A percentile compares a stretch with the other conserved stretches of the same genome.
Conservation (phyloP, 805 yeast genomes). For the Metschnikowia lachancei region DNA sequence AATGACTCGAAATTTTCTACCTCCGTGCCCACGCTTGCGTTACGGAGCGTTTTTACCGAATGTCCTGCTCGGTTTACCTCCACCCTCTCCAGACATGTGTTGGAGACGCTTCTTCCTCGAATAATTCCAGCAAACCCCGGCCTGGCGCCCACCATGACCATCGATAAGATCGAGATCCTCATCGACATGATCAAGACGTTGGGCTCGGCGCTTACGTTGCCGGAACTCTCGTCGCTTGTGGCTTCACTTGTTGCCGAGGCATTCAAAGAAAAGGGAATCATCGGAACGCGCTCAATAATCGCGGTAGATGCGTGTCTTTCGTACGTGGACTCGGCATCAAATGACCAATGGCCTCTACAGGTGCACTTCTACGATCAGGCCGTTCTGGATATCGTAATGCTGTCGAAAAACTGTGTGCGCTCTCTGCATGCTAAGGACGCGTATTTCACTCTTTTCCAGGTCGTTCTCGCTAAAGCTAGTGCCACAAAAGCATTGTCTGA, state of each 20-base stretch:
- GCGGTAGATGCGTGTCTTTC: constrained; percentile 37
- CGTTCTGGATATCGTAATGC: constrained; percentile 4
- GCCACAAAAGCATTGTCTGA: constrained; percentile 5
- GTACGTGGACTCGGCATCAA: constrained; percentile 8
- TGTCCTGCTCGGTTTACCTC: constrained; percentile 27
- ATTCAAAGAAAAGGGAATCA: constrained; percentile 41
- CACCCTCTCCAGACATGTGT: constrained; percentile 28
- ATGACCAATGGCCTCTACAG: constrained; percentile 5
- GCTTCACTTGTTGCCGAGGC: constrained; percentile 35
- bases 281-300: constrained; percentile 49
- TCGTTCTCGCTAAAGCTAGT: constrained; percentile 10
- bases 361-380: constrained; percentile 12
- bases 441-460: constrained; percentile 13
- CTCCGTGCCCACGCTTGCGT: constrained; percentile 52
- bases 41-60: constrained; percentile 41
- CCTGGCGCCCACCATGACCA: constrained; percentile 25
- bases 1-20: constrained; percentile 37
- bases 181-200: constrained; percentile 53
- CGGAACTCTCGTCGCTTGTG: constrained; percentile 33
- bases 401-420: neutral
- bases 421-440: constrained; percentile 2
- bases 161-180: constrained; percentile 62
- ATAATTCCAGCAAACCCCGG: constrained; percentile 25
- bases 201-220: constrained; percentile 39
- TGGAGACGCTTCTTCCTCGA: constrained; percentile 39